Conservation (phyloP, 345 rosid genomes). For the Corchorus capsularis region DNA sequence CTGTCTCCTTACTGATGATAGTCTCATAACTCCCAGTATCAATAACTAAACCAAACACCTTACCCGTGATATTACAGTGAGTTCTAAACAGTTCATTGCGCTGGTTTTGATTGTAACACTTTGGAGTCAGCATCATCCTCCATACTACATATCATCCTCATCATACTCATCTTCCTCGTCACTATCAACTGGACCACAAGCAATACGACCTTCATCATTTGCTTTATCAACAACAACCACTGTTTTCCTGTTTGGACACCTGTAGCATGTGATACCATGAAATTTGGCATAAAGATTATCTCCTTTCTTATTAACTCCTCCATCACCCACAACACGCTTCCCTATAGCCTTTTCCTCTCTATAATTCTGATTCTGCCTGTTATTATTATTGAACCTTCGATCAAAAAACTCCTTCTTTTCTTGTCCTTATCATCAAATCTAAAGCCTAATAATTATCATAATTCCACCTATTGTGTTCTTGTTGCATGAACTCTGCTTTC, state of each 20-base stretch:
- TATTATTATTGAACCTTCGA: too few species aligned
- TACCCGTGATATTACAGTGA: neutral
- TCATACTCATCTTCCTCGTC: neutral
- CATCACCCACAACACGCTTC: neutral
- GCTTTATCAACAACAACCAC: neutral
- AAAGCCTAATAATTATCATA: neutral
- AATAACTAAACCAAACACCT: neutral
- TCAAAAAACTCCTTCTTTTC: neutral
- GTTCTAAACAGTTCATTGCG: neutral
- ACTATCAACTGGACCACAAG: neutral
- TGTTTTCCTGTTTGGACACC: neutral
- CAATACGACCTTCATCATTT: neutral
- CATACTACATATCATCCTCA: neutral
- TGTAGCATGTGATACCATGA: neutral
- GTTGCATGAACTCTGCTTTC: too few species aligned
- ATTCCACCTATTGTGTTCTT: too few species aligned
- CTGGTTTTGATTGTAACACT: neutral
- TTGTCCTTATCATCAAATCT: neutral
- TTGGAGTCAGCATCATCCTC: neutral
- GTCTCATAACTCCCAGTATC: slow-evolving; percentile 10
- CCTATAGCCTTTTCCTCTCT: neutral
- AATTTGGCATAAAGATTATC: too few species aligned
- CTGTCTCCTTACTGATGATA: neutral
- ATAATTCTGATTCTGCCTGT: neutral
- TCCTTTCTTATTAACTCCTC: too few species aligned